Conservation (phyloP, 2,329 filamentous ascomycete genomes). For the Pseudogymnoascus sp. region DNA sequence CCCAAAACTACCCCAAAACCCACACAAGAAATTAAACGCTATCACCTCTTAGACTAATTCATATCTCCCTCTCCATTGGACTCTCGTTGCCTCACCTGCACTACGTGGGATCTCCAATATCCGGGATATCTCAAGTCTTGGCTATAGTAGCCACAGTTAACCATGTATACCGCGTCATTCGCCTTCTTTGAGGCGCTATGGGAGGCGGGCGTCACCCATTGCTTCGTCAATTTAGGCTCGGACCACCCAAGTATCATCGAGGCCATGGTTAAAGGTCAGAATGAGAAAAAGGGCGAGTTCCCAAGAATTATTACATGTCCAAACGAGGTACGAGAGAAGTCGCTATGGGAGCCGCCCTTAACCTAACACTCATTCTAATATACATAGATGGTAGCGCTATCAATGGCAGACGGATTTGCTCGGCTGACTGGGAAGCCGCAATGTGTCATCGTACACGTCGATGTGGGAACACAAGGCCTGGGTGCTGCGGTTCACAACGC, state of each 20-base stretch:
- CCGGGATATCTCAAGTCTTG: neutral
- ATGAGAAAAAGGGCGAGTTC: constrained; percentile 53
- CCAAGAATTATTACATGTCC: constrained; percentile 63
- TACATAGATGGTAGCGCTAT: constrained; percentile 60
- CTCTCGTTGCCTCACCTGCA: neutral
- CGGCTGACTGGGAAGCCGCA: constrained; percentile 58
- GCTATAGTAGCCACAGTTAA: neutral
- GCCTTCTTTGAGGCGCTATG: constrained; percentile 67
- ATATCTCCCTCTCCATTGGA: neutral
- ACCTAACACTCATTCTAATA: neutral
- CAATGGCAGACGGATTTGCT: constrained; percentile 69
- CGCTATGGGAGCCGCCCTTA: neutral
- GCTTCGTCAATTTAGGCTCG: constrained; percentile 53
- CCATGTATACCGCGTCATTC: constrained; percentile 54
- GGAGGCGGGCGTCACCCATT: constrained; percentile 48
- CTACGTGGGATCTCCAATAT: neutral
- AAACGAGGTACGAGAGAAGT: constrained; percentile 47
- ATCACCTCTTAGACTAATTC: neutral
- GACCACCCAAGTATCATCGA: constrained; percentile 64
- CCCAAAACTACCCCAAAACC: neutral
- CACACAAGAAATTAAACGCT: neutral
- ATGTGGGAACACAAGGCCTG: constrained; percentile 69
- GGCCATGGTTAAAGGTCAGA: constrained; percentile 63
- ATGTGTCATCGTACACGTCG: constrained; percentile 64
- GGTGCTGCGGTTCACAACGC: constrained; percentile 69